Evolutionary conservation across 192 early-diverging fungal genomes (phyloP).

Genomic region (Diversispora epigaea): DNA sequence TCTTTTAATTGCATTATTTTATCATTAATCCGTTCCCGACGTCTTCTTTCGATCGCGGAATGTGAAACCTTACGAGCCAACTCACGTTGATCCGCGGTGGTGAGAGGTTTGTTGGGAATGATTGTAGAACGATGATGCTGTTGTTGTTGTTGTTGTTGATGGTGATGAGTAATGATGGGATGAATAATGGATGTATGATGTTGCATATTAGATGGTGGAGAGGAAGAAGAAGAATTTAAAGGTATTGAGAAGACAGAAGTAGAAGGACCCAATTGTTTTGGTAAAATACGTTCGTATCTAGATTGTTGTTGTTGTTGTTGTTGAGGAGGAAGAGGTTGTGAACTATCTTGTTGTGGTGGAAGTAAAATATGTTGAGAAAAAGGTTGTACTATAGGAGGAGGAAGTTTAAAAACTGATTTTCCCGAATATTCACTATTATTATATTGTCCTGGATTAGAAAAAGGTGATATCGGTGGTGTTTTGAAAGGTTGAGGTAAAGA

Average conservation of each 20-base stretch:
- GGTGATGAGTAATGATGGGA: neutral
- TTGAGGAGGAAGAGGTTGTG: neutral
- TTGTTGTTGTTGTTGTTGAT: no score
- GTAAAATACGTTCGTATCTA: conserved; percentile 14
- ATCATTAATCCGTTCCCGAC: conserved; percentile 84
- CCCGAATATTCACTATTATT: conserved; percentile 8
- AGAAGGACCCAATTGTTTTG: conserved; percentile 8
- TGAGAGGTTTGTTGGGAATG: neutral
- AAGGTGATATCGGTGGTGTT: conserved; percentile 27
- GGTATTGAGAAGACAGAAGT: conserved; percentile 28
- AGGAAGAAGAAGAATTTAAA: neutral
- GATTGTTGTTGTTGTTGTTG: no score
- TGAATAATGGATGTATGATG: conserved; percentile 28
- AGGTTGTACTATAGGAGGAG: neutral
- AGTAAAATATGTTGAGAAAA: neutral
- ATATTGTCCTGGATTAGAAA: neutral
- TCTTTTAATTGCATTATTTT: conserved; percentile 73
- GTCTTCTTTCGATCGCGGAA: conserved; percentile 78
- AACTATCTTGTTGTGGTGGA: neutral
- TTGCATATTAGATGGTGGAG: neutral
- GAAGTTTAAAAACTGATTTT: conserved; percentile 7
- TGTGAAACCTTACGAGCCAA: conserved; percentile 77
- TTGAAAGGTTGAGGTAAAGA: neutral
- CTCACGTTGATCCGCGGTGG: conserved; percentile 48
- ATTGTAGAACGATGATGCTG: neutral